These are phyloP conservation scores for Talaromyces verruculosus DNA, from an alignment of 2,329 filamentous ascomycete genomes.

Conservation along the genomic window DNA sequence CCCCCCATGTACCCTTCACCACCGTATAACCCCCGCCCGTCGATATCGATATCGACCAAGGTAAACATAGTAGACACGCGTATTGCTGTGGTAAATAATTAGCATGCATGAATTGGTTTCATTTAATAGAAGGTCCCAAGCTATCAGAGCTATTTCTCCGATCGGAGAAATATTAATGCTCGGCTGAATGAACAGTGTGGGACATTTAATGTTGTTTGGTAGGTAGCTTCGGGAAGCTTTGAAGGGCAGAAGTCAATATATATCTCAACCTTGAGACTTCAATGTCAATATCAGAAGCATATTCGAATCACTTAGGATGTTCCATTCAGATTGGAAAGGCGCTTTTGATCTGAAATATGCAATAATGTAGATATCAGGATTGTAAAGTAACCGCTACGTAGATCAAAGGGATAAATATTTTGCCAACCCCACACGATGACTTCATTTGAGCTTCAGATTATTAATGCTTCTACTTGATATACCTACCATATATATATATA, in stretches of 20 bases:
- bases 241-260: no score
- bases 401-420: neutral
- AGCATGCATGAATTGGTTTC: neutral
- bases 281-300: neutral
- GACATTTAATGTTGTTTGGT: neutral
- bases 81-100: neutral
- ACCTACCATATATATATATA: neutral
- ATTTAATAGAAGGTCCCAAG: neutral
- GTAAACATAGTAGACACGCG: no score
- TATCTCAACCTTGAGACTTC: neutral
- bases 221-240: neutral
- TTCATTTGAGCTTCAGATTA: slow-evolving; percentile 6
- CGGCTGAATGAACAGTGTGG: neutral
- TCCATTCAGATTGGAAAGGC: no score
- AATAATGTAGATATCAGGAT: no score
- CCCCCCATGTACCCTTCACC: neutral
- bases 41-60: neutral
- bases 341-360: no score
- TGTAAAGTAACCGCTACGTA: neutral
- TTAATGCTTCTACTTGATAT: neutral
- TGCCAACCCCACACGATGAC: slow-evolving; percentile 17
- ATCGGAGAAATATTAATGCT: neutral
- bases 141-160: neutral
- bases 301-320: no score
- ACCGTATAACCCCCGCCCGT: no score